Conservation (phyloP, 179 eudicot genomes). For the Silene vulgaris region DNA sequence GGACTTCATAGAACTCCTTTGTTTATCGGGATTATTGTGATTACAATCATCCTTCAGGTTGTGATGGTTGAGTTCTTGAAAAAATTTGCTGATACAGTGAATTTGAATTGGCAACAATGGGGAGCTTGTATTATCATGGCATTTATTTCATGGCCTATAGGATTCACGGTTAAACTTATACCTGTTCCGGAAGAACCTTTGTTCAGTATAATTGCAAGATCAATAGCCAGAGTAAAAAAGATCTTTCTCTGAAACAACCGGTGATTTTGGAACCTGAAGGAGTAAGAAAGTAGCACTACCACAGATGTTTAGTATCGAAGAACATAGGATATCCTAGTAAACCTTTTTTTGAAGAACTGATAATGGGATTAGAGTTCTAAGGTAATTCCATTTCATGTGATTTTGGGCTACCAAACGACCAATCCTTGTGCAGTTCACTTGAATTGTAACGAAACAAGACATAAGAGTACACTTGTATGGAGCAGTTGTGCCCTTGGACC, state of each 20-base stretch:
- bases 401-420: too few relatives aligned
- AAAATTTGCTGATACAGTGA: constrained; percentile 59
- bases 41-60: constrained; percentile 58
- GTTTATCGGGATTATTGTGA: constrained; percentile 55
- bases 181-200: constrained; percentile 54
- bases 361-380: too few relatives aligned
- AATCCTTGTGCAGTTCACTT: too few relatives aligned
- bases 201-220: constrained; percentile 27
- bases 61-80: constrained; percentile 70
- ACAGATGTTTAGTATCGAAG: background rate
- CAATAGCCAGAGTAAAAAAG: constrained; percentile 9
- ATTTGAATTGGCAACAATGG: constrained; percentile 62
- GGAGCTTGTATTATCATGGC: constrained; percentile 47
- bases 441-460: too few relatives aligned
- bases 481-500: background rate
- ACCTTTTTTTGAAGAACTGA: too few relatives aligned
- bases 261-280: background rate
- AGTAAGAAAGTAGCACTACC: background rate
- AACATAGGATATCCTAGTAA: background rate
- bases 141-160: constrained; percentile 64
- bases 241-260: background rate
- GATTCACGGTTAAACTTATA: constrained; percentile 43
- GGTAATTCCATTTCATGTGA: too few relatives aligned
- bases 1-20: constrained; percentile 48
- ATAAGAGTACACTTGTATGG: background rate